Evolutionary conservation across 2,329 filamentous ascomycete species (phyloP), one percentile per base, ranked within the genome.

Genomic region (Nigrospora oryzae): DNA sequence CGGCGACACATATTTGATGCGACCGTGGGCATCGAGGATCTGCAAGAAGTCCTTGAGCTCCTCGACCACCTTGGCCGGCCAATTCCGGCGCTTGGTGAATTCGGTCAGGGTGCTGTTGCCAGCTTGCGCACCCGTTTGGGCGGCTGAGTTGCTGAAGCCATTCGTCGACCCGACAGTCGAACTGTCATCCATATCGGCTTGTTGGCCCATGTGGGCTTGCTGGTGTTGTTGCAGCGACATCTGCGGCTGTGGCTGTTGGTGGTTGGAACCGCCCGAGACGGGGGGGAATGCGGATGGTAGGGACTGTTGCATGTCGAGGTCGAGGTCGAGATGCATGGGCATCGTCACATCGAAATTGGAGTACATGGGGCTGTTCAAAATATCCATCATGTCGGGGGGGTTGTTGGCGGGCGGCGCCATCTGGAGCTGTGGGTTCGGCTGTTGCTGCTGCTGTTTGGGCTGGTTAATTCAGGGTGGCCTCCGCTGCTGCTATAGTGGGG

Each of bases 41-140:
- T 95, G 83, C 45, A 95, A 67, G 54, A 96, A 80, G 63, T 96
- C 91, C 59, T 84, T 86, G 54, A 97, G 72, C 70, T 95, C 90
- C 63, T 94, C 87, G 19, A 96, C 79, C 12, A 95, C 84, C 52
- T 87, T 84, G 61, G 90, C 86, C 14, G 88, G 85, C 91, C 91
- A 96, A 60, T 93, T 79, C 48, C 74, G 68, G 54, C 76, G 66
- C 62, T 79, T 79, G 38, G 75, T 79, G 49, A 79, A 79, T 58
- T 79, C 75, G 48, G 74, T 78, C 50, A 79, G 56, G 14, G 70
- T 72, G 56, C 62, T 74, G 44, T 62, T 62, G 49, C 59, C 60
- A 19, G 62, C 57, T n/a, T n/a, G 34, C 11, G 32, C 33, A 28
- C 17, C n/a, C 13, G 14, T 17, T 23, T 15, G 14, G 13, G 23